phyloP scores from a whole-genome alignment of 495 filamentous ascomycete species.

The Coniosporium apollinis region DNA sequence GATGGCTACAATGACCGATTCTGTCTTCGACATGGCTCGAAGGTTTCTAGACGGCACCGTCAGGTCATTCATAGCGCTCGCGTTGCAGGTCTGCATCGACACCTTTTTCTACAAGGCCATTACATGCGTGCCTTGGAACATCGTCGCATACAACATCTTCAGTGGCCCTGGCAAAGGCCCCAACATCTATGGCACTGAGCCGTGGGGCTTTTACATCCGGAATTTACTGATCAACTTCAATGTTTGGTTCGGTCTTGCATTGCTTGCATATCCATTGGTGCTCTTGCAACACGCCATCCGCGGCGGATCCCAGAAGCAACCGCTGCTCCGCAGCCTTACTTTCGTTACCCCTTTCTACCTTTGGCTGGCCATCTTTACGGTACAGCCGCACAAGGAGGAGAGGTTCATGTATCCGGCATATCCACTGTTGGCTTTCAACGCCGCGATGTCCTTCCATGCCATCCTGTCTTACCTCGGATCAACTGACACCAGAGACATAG shows the following conservation, averaged over 20 bases:
- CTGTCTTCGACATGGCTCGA: constrained; percentile 35
- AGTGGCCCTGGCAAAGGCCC: constrained; percentile 57
- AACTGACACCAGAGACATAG: constrained; percentile 41
- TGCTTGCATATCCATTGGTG: constrained; percentile 50
- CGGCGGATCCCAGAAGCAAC: constrained; percentile 26
- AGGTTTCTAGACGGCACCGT: constrained; percentile 49
- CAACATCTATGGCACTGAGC: constrained; percentile 88
- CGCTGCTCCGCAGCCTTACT: constrained; percentile 49
- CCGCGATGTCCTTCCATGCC: constrained; percentile 69
- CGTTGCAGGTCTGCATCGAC: constrained; percentile 48
- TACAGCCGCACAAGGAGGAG: constrained; percentile 95
- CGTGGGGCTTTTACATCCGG: constrained; percentile 90
- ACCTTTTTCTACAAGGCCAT: constrained; percentile 67
- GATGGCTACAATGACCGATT: constrained; percentile 41
- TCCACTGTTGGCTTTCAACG: constrained; percentile 81
- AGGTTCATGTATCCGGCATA: constrained; percentile 98
- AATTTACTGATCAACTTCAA: constrained; percentile 95
- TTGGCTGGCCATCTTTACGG: constrained; percentile 82
- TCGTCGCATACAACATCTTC: constrained; percentile 90
- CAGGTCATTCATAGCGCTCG: constrained; percentile 48
- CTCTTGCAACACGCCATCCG: constrained; percentile 32
- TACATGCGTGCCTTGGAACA: constrained; percentile 72
- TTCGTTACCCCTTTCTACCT: constrained; percentile 78
- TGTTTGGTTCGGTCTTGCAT: constrained; percentile 71
- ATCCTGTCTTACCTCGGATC: constrained; percentile 55